Conservation (phyloP, 31 red algal species). For the Asparagopsis taxiformis region DNA sequence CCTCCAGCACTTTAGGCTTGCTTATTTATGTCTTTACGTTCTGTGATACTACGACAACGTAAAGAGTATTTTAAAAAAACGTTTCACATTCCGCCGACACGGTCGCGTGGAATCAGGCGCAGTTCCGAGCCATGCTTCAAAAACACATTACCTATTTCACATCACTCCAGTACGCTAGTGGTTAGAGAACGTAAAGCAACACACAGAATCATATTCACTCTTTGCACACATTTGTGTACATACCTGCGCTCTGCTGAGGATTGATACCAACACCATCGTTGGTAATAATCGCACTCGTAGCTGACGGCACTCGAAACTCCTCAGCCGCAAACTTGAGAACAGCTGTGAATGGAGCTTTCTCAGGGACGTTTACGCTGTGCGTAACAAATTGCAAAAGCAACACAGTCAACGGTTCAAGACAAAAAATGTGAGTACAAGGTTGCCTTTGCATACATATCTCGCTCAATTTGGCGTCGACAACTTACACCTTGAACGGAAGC, state of each 20-base stretch:
- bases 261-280: conserved; percentile 89
- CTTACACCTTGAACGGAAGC: conserved; percentile 82
- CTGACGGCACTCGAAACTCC: conserved; percentile 83
- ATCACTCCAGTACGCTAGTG: background rate
- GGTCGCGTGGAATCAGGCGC: conserved; percentile 84
- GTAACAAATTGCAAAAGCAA: too few relatives aligned
- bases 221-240: too few relatives aligned
- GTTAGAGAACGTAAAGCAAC: background rate
- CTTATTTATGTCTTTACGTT: too few relatives aligned
- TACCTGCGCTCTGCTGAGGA: conserved; percentile 85
- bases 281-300: conserved; percentile 90
- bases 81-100: conserved; percentile 28
- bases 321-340: conserved; percentile 90
- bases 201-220: too few relatives aligned
- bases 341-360: conserved; percentile 85
- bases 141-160: conserved; percentile 73
- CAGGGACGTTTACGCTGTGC: conserved; percentile 81
- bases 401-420: too few relatives aligned
- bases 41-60: too few relatives aligned
- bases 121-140: conserved; percentile 90
- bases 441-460: background rate
- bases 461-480: too few relatives aligned
- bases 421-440: too few relatives aligned
- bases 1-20: too few relatives aligned
- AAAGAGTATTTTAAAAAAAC: background rate